Evolutionary conservation across 192 early-diverging fungal species (phyloP), one percentile per base, ranked within the genome.

Genomic region (Obelidium mucronatum): DNA sequence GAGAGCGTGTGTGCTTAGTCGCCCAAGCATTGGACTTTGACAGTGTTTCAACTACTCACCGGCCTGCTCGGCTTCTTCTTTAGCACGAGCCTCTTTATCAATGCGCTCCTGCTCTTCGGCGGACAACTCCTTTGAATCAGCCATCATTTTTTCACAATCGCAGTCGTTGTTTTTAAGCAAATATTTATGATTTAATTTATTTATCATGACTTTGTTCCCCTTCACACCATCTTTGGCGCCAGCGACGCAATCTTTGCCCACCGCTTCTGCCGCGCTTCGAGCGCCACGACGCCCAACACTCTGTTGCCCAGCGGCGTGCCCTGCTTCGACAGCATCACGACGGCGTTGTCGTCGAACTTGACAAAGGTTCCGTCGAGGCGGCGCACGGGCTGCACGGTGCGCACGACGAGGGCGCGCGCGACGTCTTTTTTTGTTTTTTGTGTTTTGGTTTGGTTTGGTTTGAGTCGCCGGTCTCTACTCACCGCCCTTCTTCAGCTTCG

Each of bases 271-370:
- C 95, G 87, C 55, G 94, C 84, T 84, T 99, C 97, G 22, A 87
- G 89, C 22, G 94, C 91, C 31, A 99, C 92, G 19, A 94, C 91
- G 36, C 97, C 97, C 42, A 98, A 79, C 31, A 99, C 91, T 76
- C 97, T 89, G 74, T 93, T 97, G 37, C 96, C 97, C 40, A 99
- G 84, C 53, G 97, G 97, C 79, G 97, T 95, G 48, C 92, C 92
- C 82, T 94, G 90, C 81, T 96, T 94, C 83, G 95, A 97, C 69
- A 99, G 87, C 75, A 99, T 88, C 71, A 99, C 92, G 71, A 92
- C 94, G 19, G 97, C 97, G 79, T 99, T 99, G 80, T 99, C 97
- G 74, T 99, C 97, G 76, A 99, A 99, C 37, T 91, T 89, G 58
- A 97, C 90, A 65, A 92, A 94, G 58, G 92, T 91, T 62, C 97